A percentile compares a stretch with the other conserved stretches of the same genome.
Evolutionary conservation across 768 basidiomycete genomes (phyloP).

Genomic region (Mycena alexandri): DNA sequence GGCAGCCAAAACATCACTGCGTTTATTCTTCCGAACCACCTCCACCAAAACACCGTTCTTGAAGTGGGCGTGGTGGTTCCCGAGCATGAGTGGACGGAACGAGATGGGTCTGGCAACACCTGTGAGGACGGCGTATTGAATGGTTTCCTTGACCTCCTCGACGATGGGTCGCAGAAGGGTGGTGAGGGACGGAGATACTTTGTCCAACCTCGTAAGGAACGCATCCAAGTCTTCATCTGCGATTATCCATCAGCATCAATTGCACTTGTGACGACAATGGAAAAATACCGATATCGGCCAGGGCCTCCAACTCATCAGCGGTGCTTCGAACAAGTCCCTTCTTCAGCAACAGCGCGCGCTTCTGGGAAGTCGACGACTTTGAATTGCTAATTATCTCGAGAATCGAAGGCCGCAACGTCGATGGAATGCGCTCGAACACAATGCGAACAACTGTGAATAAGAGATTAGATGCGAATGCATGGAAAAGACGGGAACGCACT

Average conservation of each 20-base stretch:
- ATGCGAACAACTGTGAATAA: constrained; percentile 72
- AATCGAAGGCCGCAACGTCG: constrained; percentile 66
- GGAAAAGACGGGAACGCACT: constrained; percentile 58
- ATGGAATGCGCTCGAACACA: constrained; percentile 71
- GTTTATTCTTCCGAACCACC: constrained; percentile 75
- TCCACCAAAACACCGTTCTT: constrained; percentile 83
- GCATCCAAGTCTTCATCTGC: constrained; percentile 75
- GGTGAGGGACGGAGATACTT: constrained; percentile 66
- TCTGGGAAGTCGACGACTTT: constrained; percentile 76
- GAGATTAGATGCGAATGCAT: constrained; percentile 17
- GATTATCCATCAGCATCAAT: constrained; percentile 2
- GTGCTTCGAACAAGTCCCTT: constrained; percentile 75
- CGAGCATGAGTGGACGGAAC: constrained; percentile 83
- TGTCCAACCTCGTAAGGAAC: constrained; percentile 68
- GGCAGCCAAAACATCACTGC: constrained; percentile 79
- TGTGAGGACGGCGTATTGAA: constrained; percentile 69
- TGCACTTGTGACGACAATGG: neutral
- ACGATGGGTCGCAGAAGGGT: constrained; percentile 62
- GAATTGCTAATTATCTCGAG: constrained; percentile 74
- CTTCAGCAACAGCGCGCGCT: constrained; percentile 76
- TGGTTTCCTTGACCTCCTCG: constrained; percentile 72
- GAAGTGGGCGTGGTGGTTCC: constrained; percentile 73
- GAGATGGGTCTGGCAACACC: constrained; percentile 74
- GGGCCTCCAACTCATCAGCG: constrained; percentile 80
- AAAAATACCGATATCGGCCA: constrained; percentile 69